Evolutionary conservation across 1,284 basidiomycete genomes (phyloP).

Genomic region (Apiotrichum porosum): DNA sequence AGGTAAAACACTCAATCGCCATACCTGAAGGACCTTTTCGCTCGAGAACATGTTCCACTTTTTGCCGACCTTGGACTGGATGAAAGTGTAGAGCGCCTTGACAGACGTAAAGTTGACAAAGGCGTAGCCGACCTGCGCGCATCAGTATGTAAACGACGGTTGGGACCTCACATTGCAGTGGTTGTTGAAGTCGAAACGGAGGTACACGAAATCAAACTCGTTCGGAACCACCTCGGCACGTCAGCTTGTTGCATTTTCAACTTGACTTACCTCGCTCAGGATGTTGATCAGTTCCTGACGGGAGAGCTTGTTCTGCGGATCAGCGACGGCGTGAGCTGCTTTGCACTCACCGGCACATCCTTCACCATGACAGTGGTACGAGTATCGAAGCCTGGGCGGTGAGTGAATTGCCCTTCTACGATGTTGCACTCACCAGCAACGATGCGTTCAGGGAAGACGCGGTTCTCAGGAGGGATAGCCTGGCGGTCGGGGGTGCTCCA

Average conservation of each 20-base stretch:
- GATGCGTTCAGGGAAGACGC: slow-evolving; percentile 37
- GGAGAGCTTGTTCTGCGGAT: slow-evolving; percentile 46
- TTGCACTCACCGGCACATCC: slow-evolving; percentile 44
- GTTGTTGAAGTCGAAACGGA: slow-evolving; percentile 48
- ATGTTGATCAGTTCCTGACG: slow-evolving; percentile 44
- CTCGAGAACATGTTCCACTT: slow-evolving; percentile 48
- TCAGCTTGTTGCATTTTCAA: no score
- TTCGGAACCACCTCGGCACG: slow-evolving; percentile 46
- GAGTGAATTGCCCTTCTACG: no score
- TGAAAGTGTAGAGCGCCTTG: slow-evolving; percentile 35
- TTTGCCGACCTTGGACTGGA: slow-evolving; percentile 37
- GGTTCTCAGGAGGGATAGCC: slow-evolving; percentile 36
- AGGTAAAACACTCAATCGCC: not conserved
- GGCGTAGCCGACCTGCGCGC: slow-evolving; percentile 44
- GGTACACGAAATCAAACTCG: slow-evolving; percentile 47
- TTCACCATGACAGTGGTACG: slow-evolving; percentile 49
- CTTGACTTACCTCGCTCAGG: slow-evolving; percentile 33
- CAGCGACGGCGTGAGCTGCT: no score
- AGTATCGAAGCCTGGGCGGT: slow-evolving; percentile 30
- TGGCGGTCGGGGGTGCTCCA: slow-evolving; percentile 24
- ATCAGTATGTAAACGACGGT: not conserved
- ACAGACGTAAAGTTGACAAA: slow-evolving; percentile 47
- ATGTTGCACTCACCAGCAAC: slow-evolving; percentile 22
- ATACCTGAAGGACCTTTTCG: slow-evolving; percentile 48
- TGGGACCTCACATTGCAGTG: slow-evolving; percentile 43